phyloP scores from a whole-genome alignment of 176 grass and related monocot species.

The Juncus effusus region DNA sequence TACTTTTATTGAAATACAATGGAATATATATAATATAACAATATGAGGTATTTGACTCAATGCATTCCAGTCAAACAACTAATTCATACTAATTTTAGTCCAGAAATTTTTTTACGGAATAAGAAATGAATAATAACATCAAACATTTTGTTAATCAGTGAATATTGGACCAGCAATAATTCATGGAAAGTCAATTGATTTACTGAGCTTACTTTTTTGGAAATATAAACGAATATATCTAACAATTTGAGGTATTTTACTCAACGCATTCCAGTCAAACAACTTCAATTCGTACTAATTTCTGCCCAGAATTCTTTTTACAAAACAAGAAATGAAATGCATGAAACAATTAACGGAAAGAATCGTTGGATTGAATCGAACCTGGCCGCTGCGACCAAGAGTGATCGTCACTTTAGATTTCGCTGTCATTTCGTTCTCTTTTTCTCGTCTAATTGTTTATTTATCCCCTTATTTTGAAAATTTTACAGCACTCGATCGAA shows the following conservation, averaged over 20 bases:
- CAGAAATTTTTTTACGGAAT: background rate
- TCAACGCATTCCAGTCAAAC: background rate
- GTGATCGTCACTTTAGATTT: slow-evolving; percentile 26
- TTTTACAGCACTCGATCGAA: background rate
- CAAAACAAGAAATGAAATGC: background rate
- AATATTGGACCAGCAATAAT: background rate
- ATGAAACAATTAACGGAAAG: background rate
- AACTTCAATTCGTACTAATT: background rate
- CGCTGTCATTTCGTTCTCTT: background rate
- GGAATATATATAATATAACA: background rate
- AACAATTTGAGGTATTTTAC: background rate
- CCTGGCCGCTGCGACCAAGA: slow-evolving; percentile 22
- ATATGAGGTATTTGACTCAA: background rate
- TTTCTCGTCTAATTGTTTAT: background rate
- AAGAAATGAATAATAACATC: background rate
- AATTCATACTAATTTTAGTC: background rate
- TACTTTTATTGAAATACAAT: background rate
- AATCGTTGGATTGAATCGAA: background rate
- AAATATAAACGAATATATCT: background rate
- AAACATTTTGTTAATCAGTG: background rate
- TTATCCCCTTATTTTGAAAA: too few relatives aligned
- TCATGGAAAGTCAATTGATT: background rate
- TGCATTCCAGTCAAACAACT: background rate
- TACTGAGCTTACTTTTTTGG: background rate
- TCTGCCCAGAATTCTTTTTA: background rate